Percentiles rank a stretch among this genome's conserved stretches.
Conservation (phyloP, 345 rosid species). For the Adansonia digitata region DNA sequence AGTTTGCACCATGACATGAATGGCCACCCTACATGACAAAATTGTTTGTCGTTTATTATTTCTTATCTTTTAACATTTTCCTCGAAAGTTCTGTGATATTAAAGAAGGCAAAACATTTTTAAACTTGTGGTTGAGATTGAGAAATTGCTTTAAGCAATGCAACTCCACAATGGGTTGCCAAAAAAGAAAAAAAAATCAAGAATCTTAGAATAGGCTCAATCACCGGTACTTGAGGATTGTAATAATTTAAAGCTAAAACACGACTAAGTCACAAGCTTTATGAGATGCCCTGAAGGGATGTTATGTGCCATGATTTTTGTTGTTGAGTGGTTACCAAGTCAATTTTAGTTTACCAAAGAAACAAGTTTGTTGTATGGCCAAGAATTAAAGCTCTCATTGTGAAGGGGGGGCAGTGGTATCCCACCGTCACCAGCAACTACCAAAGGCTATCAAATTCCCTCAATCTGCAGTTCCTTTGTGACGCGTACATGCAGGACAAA, state of each 20-base stretch:
- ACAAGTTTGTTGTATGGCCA: slow-evolving; percentile 42
- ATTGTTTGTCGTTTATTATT: neutral
- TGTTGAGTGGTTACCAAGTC: slow-evolving; percentile 43
- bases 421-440: neutral
- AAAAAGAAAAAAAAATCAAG: too few relatives aligned
- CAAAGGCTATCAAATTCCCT: neutral
- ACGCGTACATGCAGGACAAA: too few relatives aligned
- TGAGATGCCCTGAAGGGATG: slow-evolving; percentile 22
- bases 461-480: neutral
- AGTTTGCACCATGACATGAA: slow-evolving; percentile 7
- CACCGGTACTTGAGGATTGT: neutral
- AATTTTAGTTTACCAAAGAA: slow-evolving; percentile 32
- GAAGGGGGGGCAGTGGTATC: neutral
- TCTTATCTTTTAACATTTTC: neutral
- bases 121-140: slow-evolving; percentile 31
- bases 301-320: slow-evolving; percentile 21
- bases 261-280: slow-evolving; percentile 20
- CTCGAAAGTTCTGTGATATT: slow-evolving; percentile 3
- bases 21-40: slow-evolving; percentile 19
- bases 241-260: slow-evolving; percentile 9
- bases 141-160: slow-evolving; percentile 12
- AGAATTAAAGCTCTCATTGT: slow-evolving; percentile 41
- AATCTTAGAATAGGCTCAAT: slow-evolving; percentile 10
- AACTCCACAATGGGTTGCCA: too few relatives aligned
- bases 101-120: neutral